These are phyloP conservation scores for Phytophthora sp. DNA, from an alignment of 352 stramenopile species.

Conservation along the genomic window DNA sequence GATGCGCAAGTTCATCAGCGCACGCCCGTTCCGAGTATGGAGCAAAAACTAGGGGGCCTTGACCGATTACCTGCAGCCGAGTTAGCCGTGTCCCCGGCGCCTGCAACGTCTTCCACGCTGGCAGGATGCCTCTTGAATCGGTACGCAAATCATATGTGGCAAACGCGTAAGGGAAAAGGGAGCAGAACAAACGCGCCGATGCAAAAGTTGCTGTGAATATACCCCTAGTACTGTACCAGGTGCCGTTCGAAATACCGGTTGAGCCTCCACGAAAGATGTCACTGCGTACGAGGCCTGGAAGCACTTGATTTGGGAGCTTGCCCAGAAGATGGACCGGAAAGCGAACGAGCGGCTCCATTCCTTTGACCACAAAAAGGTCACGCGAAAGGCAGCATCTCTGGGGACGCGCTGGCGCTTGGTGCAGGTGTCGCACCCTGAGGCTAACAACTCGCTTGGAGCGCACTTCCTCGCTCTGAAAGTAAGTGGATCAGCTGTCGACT, in stretches of 20 bases:
- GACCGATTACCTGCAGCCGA: no score
- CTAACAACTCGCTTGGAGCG: background rate
- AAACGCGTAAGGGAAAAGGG: background rate
- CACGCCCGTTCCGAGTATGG: no score
- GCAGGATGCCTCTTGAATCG: background rate
- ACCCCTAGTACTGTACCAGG: no score
- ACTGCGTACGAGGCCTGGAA: background rate
- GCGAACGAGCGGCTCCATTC: slow-evolving; percentile 5
- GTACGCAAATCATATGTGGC: background rate
- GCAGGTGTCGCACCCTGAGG: background rate
- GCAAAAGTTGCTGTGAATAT: no score
- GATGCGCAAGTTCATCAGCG: no score
- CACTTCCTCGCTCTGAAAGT: background rate
- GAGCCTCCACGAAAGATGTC: no score
- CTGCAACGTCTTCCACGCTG: background rate
- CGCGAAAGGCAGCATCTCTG: slow-evolving; percentile 1
- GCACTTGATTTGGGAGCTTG: background rate
- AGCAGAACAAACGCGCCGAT: no score
- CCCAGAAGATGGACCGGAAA: no score
- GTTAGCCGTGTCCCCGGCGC: no score
- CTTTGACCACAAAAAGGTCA: slow-evolving; percentile 6
- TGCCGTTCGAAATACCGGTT: no score
- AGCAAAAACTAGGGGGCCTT: no score
- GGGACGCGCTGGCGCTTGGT: slow-evolving; percentile 2
- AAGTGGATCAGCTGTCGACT: background rate